Evolutionary conservation across 164 flowering plant species (phyloP), one percentile per base, ranked within the genome.

Genomic region (grape (Vitis vinifera)): DNA sequence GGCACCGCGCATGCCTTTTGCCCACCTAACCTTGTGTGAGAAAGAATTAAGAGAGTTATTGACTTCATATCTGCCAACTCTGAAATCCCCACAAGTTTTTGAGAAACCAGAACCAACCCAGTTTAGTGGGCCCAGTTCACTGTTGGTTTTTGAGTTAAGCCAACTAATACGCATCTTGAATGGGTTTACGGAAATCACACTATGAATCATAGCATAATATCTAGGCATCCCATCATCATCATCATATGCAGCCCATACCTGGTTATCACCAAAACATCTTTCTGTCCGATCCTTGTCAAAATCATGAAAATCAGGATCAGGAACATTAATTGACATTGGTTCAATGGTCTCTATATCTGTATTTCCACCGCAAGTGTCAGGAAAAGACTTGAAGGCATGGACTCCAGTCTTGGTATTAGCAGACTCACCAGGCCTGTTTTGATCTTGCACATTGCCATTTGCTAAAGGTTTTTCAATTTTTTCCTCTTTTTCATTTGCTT

Each of bases 211-310:
- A 29, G 90, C 93, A 83, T 91, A 91, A 68, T 77, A 85, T 13
- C 96, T 84, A 72, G 96, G 96, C 96, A 91, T 91, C 68, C 91
- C 93, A 73, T 91, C 91, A 68, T 86, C 87, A 63, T 73, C 82
- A 71, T 91, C 96, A 73, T 91, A 91, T 7, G 88, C 91, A 71
- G 93, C 88, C 96, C 96, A 90, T 10, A 90, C 89, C 72, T 90
- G 91, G 76, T 79, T 84, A 8, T 76, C 85, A 31, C 75, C 90
- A 75, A 90, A 88, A 48, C 84, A 79, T n/a, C 53, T 81, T 75
- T 84, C 91, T 8, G 84, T 77, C 55, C 93, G 77, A 74, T 86
- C 91, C 77, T 78, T 77, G 77, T 88, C 89, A 78, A 88, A 88
- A 76, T 85, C 84, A 75, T 88, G 86, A 78, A 88, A 88, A 76